Percentiles rank a stretch among this genome's conserved stretches.
These are phyloP conservation scores for Staphylotrichum tortipilum DNA, from an alignment of 495 filamentous ascomycete genomes.

Conservation along the genomic window DNA sequence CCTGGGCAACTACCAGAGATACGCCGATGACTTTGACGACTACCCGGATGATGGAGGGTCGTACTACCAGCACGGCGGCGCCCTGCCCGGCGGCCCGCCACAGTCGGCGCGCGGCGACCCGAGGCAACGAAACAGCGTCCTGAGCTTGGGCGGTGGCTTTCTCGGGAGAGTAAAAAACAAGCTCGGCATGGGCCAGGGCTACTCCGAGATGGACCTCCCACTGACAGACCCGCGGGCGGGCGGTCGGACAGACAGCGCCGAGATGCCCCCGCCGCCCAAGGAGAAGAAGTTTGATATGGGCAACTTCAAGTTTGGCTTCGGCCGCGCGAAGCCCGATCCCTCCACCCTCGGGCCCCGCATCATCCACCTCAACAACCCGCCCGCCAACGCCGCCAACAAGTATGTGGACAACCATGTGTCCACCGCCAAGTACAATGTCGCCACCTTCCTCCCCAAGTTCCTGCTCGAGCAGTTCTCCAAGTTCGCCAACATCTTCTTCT, in stretches of 20 bases:
- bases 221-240: slow-evolving; percentile 59
- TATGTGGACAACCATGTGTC: slow-evolving; percentile 95
- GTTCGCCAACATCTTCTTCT: slow-evolving; percentile 98
- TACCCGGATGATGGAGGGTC: slow-evolving; percentile 67
- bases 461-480: slow-evolving; percentile 98
- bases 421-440: slow-evolving; percentile 93
- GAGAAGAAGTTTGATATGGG: slow-evolving; percentile 56
- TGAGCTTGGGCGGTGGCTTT: slow-evolving; percentile 77
- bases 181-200: slow-evolving; percentile 84
- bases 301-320: slow-evolving; percentile 93
- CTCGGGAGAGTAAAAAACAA: slow-evolving; percentile 80
- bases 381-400: slow-evolving; percentile 79
- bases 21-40: slow-evolving; percentile 76
- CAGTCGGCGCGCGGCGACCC: slow-evolving; percentile 43
- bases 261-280: slow-evolving; percentile 26
- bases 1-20: slow-evolving; percentile 77
- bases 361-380: slow-evolving; percentile 95
- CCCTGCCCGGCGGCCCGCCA: slow-evolving; percentile 37
- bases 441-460: slow-evolving; percentile 96
- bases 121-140: slow-evolving; percentile 74
- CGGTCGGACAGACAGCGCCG: slow-evolving; percentile 23
- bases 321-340: slow-evolving; percentile 73
- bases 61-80: slow-evolving; percentile 54
- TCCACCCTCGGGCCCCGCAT: slow-evolving; percentile 84
- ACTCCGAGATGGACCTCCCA: slow-evolving; percentile 97